phyloP scores from a whole-genome alignment of 2,329 filamentous ascomycete species.

The Fusarium neocosmosporiellum region DNA sequence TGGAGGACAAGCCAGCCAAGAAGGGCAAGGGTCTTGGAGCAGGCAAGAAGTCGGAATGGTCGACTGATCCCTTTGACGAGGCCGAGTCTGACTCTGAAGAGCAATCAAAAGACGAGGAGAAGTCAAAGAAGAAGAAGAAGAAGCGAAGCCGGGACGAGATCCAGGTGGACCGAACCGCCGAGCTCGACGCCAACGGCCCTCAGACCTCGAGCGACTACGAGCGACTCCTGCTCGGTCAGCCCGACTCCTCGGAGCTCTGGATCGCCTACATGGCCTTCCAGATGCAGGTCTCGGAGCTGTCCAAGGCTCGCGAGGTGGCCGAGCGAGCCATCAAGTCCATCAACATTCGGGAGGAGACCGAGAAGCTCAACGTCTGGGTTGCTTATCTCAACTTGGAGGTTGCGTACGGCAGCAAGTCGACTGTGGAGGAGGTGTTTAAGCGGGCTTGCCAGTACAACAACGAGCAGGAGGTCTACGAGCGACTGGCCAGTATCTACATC shows the following conservation, averaged over 20 bases:
- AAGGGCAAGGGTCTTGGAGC: conserved; percentile 51
- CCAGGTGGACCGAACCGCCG: conserved; percentile 89
- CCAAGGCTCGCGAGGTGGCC: conserved; percentile 88
- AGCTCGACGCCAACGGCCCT: conserved; percentile 88
- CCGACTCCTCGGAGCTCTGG: conserved; percentile 94
- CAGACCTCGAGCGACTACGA: conserved; percentile 94
- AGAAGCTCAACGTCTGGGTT: conserved; percentile 96
- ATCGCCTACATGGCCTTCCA: conserved; percentile 99
- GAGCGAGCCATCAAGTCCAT: conserved; percentile 93
- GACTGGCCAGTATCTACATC: conserved; percentile 93
- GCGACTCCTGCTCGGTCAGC: conserved; percentile 88
- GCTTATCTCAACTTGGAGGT: conserved; percentile 95
- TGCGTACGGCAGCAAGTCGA: conserved; percentile 85
- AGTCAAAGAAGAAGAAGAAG: conserved; percentile 64
- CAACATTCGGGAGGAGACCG: conserved; percentile 87
- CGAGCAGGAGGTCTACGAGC: conserved; percentile 87
- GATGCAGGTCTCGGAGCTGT: conserved; percentile 88
- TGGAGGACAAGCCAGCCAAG: conserved; percentile 53
- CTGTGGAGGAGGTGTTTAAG: conserved; percentile 87
- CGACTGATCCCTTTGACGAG: conserved; percentile 74
- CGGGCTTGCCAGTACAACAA: conserved; percentile 95
- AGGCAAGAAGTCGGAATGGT: conserved; percentile 91
- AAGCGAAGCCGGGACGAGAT: conserved; percentile 82
- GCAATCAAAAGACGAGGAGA: conserved; percentile 48
- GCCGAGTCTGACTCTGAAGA: conserved; percentile 63